Evolutionary conservation across 2,329 filamentous ascomycete species (phyloP), one percentile per base, ranked within the genome.

Genomic region (Exophiala dermatitidis): DNA sequence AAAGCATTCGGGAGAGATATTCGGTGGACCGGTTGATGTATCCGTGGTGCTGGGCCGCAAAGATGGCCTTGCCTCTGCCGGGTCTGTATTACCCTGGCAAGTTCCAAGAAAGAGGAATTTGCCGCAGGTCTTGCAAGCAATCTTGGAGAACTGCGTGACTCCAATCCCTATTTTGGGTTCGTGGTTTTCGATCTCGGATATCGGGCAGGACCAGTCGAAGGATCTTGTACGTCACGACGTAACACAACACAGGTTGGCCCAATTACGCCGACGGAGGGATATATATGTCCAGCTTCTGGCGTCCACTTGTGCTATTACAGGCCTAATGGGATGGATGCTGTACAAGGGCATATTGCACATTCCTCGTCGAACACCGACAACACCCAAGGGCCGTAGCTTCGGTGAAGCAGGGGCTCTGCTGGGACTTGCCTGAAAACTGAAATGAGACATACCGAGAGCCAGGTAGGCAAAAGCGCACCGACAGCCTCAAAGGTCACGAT

Each of bases 1-100:
- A 45, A 68, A 68, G 30, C 62, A 75, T 59, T 63, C 67, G 30
- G 52, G 58, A 4, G 58, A 62, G 32, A 69, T 70, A 41, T 76
- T 72, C 57, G 73, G 72, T 28, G 56, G 57, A n/a, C 50, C 58
- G 12, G 58, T 64, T n/a, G 62, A 58, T 12, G 31, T 37, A 26
- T 40, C 28, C 26, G 12, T 31, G 46, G 38, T 43, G 32, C 36
- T 53, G 49, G 42, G 37, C 12, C 46, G 34, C 19, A 51, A 46
- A 19, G 31, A 10, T 12, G 54, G 40, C 6, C 4, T 36, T 3
- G 32, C 5, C 29, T 19, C 32, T 4, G 36, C 41, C 8, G 30
- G 32, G 6, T 32, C 26, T 51, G 47, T 53, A 31, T 60, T 65
- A 54, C 60, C 59, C n/a, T 54, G 55, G 26, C 58, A 64, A 26